Evolutionary conservation across 2,329 filamentous ascomycete genomes (phyloP), one percentile per base, ranked within the genome.

Genomic region (Geosmithia flava): DNA sequence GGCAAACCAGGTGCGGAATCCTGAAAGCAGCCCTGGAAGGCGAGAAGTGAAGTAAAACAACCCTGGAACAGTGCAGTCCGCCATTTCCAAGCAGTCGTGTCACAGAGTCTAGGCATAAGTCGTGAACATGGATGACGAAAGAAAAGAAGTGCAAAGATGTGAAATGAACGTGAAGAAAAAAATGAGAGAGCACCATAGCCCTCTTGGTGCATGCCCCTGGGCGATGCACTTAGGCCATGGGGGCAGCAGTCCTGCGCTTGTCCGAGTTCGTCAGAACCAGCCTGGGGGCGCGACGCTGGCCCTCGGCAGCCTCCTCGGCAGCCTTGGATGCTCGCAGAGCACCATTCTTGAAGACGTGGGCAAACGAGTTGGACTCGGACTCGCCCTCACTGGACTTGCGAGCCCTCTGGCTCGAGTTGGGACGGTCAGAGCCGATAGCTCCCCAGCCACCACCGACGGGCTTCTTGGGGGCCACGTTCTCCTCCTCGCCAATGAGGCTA

Each of bases 251-350:
- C 75, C 88, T 94, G 66, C 89, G 85, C 79, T 95, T 95, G 72
- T 95, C 89, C 53, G 82, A 85, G 63, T 83, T 90, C 55, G 86
- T 90, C 55, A 96, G 76, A 55, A 96, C 85, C 61, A 95, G 80
- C 74, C 89, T 84, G 48, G 88, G 85, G 56, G 85, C 85, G 72
- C 84, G 90, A 67, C 88, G 87, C 67, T 87, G 81, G 50, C 76
- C 73, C 53, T 78, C 74, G 47, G 67, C 65, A 42, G 69, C 69
- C 57, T 80, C 74, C 53, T 76, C 66, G 39, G 58, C 65, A 29
- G 39, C 43, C 62, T 81, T 76, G 67, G 70, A 64, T 45, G 68
- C 64, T 60, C 71, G 64, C 62, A 72, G 65, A 56, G 69, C 62
- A 51, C 70, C 72, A 49, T 79, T 76, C 71, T 82, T 83, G 61